These are phyloP conservation scores for Pseudovirgaria hyperparasitica DNA, from an alignment of 2,329 filamentous ascomycete genomes.

Conservation along the genomic window DNA sequence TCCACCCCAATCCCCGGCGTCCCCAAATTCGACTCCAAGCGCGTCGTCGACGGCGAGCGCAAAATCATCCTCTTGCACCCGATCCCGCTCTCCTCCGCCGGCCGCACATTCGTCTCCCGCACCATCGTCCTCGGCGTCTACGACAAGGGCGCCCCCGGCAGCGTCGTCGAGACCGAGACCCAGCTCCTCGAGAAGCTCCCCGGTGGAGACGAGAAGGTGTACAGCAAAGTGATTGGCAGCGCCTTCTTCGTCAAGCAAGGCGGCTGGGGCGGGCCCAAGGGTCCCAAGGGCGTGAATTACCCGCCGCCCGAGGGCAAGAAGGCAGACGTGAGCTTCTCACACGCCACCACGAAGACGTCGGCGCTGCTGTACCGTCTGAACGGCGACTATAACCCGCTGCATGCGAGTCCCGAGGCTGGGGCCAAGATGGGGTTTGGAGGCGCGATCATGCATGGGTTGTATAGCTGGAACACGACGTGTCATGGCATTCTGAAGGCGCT, in stretches of 20 bases:
- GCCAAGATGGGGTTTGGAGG: conserved; percentile 85
- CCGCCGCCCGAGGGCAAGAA: conserved; percentile 59
- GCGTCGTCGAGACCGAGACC: conserved; percentile 68
- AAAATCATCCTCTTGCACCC: conserved; percentile 65
- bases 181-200: conserved; percentile 57
- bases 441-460: conserved; percentile 79
- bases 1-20: conserved; percentile 58
- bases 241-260: conserved; percentile 72
- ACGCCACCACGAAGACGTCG: conserved; percentile 60
- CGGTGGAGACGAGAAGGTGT: conserved; percentile 63
- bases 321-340: conserved; percentile 57
- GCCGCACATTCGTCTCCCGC: conserved; percentile 61
- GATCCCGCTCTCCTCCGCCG: conserved; percentile 58
- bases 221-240: conserved; percentile 54
- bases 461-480: conserved; percentile 69
- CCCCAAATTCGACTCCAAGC: conserved; percentile 60
- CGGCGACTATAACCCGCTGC: conserved; percentile 88
- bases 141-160: conserved; percentile 76
- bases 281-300: conserved; percentile 67
- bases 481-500: conserved; percentile 62
- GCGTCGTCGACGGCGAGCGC: conserved; percentile 75
- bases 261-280: conserved; percentile 84
- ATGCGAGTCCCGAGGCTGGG: conserved; percentile 75
- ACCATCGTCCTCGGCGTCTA: conserved; percentile 74
- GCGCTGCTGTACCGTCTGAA: conserved; percentile 55